Evolutionary conservation across 345 rosid species (phyloP).

Genomic region (Arabis alpina): DNA sequence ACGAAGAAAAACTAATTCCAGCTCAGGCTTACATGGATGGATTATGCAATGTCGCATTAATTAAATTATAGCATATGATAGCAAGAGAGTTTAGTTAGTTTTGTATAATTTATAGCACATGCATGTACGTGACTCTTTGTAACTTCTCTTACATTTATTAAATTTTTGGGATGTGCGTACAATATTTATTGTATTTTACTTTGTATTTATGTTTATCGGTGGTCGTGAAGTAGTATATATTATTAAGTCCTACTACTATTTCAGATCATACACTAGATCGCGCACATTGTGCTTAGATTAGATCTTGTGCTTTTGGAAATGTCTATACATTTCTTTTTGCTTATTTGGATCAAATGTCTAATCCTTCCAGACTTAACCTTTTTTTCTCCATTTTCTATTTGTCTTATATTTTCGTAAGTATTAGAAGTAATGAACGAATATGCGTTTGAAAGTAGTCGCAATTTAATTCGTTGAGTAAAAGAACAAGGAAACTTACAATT

Average conservation of each 20-base stretch:
- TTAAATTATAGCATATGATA: constrained; percentile 36
- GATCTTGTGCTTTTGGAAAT: constrained; percentile 27
- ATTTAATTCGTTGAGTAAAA: constrained; percentile 15
- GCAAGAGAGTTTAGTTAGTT: constrained; percentile 27
- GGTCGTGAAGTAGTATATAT: constrained; percentile 16
- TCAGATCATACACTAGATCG: constrained; percentile 33
- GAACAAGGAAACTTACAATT: background rate
- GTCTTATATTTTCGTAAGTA: background rate
- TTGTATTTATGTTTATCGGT: constrained; percentile 1
- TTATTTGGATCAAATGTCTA: constrained; percentile 24
- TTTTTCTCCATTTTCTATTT: background rate
- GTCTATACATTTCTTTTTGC: background rate
- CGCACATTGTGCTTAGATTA: constrained; percentile 34
- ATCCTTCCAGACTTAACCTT: constrained; percentile 27
- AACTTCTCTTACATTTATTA: constrained; percentile 39
- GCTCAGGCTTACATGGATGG: constrained; percentile 45
- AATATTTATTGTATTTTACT: background rate
- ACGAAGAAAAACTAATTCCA: constrained; percentile 32
- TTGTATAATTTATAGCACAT: constrained; percentile 44
- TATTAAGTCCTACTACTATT: constrained; percentile 7
- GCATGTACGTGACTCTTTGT: constrained; percentile 46
- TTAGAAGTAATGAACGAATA: background rate
- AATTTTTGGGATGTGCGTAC: constrained; percentile 42
- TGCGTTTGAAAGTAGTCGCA: background rate
- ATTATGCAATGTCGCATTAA: constrained; percentile 42